phyloP scores from a whole-genome alignment of 352 stramenopile species.

The Globisporangium spinosum region DNA sequence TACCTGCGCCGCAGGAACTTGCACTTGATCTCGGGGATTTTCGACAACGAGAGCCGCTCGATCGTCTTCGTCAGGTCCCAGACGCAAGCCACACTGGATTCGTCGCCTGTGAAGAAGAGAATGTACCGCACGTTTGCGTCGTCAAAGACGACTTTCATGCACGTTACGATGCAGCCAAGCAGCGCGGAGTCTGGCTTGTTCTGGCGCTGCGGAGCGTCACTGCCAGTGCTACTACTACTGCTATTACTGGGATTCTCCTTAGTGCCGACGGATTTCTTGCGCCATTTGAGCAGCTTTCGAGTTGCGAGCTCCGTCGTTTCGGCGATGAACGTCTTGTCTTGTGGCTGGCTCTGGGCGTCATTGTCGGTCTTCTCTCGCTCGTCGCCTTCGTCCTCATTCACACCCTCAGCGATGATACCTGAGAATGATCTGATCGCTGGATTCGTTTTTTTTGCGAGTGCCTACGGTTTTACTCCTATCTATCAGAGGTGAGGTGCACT shows the following conservation, averaged over 20 bases:
- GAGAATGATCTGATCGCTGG: background rate
- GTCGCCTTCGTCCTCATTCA: conserved; percentile 12
- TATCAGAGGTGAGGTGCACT: background rate
- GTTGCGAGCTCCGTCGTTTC: conserved; percentile 33
- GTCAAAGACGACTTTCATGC: conserved; percentile 55
- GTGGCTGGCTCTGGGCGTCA: background rate
- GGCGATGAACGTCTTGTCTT: conserved; percentile 24
- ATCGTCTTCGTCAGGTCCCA: conserved; percentile 57
- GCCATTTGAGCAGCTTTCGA: conserved; percentile 32
- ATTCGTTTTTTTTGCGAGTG: background rate
- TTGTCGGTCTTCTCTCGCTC: conserved; percentile 4
- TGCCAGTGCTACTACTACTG: background rate
- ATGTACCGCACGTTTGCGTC: conserved; percentile 39
- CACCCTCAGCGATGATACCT: background rate
- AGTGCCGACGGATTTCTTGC: conserved; percentile 3
- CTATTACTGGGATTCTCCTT: background rate
- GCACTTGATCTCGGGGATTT: conserved; percentile 60
- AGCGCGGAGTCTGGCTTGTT: conserved; percentile 13
- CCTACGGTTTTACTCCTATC: too few species aligned
- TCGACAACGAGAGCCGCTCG: conserved; percentile 38
- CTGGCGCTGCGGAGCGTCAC: background rate
- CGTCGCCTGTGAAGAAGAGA: conserved; percentile 63
- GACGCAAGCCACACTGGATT: conserved; percentile 39
- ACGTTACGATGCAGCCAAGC: conserved; percentile 32
- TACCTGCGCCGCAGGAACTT: conserved; percentile 61